Base-by-base conservation (phyloP, 192 early-diverging fungal genomes). In the Fimicolochytrium jonesii region DNA sequence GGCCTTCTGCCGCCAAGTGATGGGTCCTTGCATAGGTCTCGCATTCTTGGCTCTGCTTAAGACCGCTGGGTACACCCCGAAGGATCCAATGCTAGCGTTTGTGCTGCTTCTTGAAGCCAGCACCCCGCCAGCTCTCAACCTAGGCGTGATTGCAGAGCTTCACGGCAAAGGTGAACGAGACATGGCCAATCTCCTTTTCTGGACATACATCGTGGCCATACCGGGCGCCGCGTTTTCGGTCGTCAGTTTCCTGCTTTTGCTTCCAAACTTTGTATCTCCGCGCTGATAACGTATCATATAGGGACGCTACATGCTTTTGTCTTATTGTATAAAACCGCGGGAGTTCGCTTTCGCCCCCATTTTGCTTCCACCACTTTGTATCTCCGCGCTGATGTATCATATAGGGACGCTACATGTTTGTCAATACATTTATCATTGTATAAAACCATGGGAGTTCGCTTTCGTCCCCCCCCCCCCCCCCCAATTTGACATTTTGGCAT, bases 81-180 rank as follows among this genome's bases (percentile, higher is more conserved):
- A 17, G 4, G 43, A 44, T 15, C 43, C 43, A 15, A 44, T 44
- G 43, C 43, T 44, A 23, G 43, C 23, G 43, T 44, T 13, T 44
- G 43, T 44, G 43, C 43, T 44, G 43, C 43, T 44, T 23, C n/a
- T 44, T 17, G 43, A 44, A 44, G n/a, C 48, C n/a, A n/a, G n/a
- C n/a, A n/a, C n/a, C n/a, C n/a, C n/a, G n/a, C n/a, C 48, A 15
- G 48, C 29, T 17, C 48, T 50, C 48, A 50, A 50, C 48, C 29
- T 50, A 4, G 29, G 23, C 29, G 48, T 50, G 20, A 50, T 50
- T 50, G 48, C 48, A 15, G 48, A 50, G 48, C 48, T 50, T 2
- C 48, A 50, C 29, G 48, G 22, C 4, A 30, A 50, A 26, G 48
- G 48, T 28, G 48, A 50, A 26, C 22, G 30, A 30, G 48, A 50